Evolutionary conservation across 2,329 filamentous ascomycete genomes (phyloP), one percentile per base, ranked within the genome.

Genomic region (Fusarium metavorans): DNA sequence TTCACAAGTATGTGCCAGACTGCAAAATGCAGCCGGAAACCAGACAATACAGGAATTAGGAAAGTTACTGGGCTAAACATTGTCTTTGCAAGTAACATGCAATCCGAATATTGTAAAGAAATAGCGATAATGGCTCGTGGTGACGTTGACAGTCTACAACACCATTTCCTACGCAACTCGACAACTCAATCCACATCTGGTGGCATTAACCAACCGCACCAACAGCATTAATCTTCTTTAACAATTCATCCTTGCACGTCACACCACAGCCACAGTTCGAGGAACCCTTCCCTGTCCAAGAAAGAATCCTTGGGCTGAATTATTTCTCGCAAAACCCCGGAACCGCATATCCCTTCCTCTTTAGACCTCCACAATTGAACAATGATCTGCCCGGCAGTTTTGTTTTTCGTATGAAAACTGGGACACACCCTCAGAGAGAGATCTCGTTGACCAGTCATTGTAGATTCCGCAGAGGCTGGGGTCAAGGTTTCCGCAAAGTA

Each of bases 281-380:
- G 20, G 6, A 23, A 16, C 23, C 43, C 43, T 2, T 48, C 6
- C 20, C 14, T 25, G 43, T 25, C 8, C 41, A 41, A 41, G 39
- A 41, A 41, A 41, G 39, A 20, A 48, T 48, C 43, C 43, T 25
- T 25, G 43, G 23, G 43, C 43, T 48, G 43, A 25, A 25, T 48
- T 48, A 25, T 16, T 48, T 45, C 43, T 25, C 43, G 18, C 25
- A 32, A 25, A 50, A 56, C 30, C 25, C 27, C 56, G 35, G 45
- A 43, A 43, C 9, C 39, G 70, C 25, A 11, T 30, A 76, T 76
- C 67, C 20, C 64, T 73, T 50, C 71, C 56, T 11, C 18, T 57
- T 70, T 68, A 10, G 57, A 45, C 27, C 16, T 30, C 13, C 30
- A 39, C 23, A 25, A 48, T 27, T 43, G 41, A 48, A 48, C 43